phyloP scores from a whole-genome alignment of 2,329 filamentous ascomycete species.

The Aspergillus pseudonomiae region DNA sequence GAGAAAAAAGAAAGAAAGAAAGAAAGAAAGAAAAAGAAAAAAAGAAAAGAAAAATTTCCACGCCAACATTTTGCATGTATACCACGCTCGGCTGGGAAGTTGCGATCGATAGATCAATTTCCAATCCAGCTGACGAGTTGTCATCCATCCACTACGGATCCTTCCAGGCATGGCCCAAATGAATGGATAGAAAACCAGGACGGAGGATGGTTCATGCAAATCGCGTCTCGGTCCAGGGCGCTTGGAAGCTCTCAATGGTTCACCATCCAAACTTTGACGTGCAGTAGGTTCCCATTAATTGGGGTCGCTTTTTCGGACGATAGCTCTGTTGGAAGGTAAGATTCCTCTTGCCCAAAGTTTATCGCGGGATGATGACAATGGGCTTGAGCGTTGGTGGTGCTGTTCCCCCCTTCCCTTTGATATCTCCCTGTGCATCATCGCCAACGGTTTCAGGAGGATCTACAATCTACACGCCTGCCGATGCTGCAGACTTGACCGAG shows the following conservation, averaged over 20 bases:
- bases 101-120: constrained; percentile 23
- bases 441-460: constrained; percentile 16
- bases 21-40: neutral
- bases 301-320: neutral
- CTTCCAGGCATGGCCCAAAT: neutral
- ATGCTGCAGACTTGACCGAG: constrained; percentile 7
- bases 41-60: constrained; percentile 1
- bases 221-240: neutral
- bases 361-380: constrained; percentile 4
- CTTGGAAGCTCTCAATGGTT: constrained; percentile 9
- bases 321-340: constrained; percentile 5
- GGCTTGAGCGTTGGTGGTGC: neutral
- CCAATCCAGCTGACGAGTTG: constrained; percentile 16
- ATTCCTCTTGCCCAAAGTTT: constrained; percentile 14
- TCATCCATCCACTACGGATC: constrained; percentile 10
- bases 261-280: constrained; percentile 3
- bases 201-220: constrained; percentile 20
- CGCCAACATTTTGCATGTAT: constrained; percentile 1
- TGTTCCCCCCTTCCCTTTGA: neutral
- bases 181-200: constrained; percentile 5
- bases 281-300: constrained; percentile 4
- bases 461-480: neutral
- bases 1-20: neutral
- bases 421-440: constrained; percentile 6
- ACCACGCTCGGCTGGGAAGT: constrained; percentile 4